Base-by-base conservation (phyloP, 208 protist genomes). In the Trypanosoma avium region DNA sequence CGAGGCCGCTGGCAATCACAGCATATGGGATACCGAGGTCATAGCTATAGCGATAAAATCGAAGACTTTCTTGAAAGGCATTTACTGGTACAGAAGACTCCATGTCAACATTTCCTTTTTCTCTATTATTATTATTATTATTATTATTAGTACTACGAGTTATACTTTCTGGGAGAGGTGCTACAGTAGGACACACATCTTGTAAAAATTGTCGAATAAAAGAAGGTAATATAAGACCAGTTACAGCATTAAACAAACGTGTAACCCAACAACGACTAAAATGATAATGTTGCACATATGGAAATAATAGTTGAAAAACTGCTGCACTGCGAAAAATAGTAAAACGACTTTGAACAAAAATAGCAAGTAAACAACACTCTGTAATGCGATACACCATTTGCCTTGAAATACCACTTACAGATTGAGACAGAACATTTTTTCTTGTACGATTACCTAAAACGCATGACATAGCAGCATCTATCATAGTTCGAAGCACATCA, bases 231-330 rank as follows among this genome's bases (percentile, higher is more conserved):
- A 86, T 32, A 4, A 77, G 7, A 3, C 61, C 61, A 6, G 60
- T 73, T 2, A 75, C 46, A 1, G 15, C 49, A 17, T 68, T 65
- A 15, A 83, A 49, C 2, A 70, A 12, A 2, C 78, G 81, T 38
- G 81, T 88, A 26, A 79, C 8, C 77, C 81, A 88, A 29, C 63
- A 77, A 15, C 70, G 68, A 17, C 32, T 61, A 70, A 88, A 88
- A 38, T 71, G 79, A 60, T 90, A 86, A 40, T 90, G 73, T 22
- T 81, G 74, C 10, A 93, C 74, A 22, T 79, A 54, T 1, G 76
- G 70, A 56, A 79, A 83, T 15, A 82, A 24, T 53, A 77, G 68
- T 49, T 85, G 79, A 60, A 83, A 74, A 15, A 73, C 60, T 26
- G 82, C 79, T 13, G 86, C 82, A 66, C 85, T 75, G 27, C 76